Evolutionary conservation across 768 basidiomycete species (phyloP), one percentile per base, ranked within the genome.

Genomic region (Boletales sp.): DNA sequence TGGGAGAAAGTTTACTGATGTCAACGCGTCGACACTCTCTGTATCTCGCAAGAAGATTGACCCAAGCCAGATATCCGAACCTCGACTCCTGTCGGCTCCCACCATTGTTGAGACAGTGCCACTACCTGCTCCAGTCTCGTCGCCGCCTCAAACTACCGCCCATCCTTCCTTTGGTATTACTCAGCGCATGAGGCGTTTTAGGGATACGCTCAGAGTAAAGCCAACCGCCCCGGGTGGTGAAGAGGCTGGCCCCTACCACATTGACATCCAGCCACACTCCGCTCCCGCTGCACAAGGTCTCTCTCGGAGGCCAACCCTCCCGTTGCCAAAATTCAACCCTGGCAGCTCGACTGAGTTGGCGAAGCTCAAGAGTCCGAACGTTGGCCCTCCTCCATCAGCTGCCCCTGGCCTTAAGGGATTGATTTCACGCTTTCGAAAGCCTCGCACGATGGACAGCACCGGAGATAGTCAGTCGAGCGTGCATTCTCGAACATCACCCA

Each of bases 341-440:
- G 57, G 64, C 4, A 66, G 66, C 45, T 57, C 81, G 8, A 75
- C 74, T 4, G 86, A 87, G 43, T 58, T 71, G 15, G 70, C 68
- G 19, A 74, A 80, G 56, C 76, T 78, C 52, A 86, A 82, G 62
- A 74, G 79, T 4, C 68, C 80, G 17, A 65, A 79, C 30, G 67
- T 80, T 2, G 81, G 78, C 52, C 84, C 86, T n/a, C 82, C 86
- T 57, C 79, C 86, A 4, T 82, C 84, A 18, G 79, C 86, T 25
- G 76, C 83, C 17, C 89, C 89, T 32, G 84, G 87, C 18, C 61
- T 91, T 21, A 87, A 82, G 65, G 84, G 88, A 13, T 84, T 92
- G 66, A 90, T 92, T 80, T 80, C 87, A 28, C 81, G 86, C 30
- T 87, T 91, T 64, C 78, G 87, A 34, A 72, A 58, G 50, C 62